phyloP scores from a whole-genome alignment of 192 early-diverging fungal species.

The Podila epicladia region DNA sequence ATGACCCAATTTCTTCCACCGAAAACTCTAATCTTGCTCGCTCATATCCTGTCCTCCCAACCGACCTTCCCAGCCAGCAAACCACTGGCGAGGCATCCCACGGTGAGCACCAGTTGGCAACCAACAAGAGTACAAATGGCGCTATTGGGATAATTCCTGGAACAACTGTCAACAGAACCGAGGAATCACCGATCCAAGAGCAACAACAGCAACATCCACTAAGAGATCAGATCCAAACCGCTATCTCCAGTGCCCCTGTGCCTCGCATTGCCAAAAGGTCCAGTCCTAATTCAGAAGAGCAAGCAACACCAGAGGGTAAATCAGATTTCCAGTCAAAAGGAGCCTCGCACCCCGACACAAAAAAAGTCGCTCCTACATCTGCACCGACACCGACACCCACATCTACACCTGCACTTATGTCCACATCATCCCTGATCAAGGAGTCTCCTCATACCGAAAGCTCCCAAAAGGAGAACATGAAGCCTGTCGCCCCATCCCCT shows the following conservation, averaged over 20 bases:
- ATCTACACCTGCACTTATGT: no score
- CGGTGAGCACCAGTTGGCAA: background rate
- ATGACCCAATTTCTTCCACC: conserved; percentile 33
- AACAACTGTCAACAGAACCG: no score
- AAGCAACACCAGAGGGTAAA: background rate
- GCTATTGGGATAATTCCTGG: no score
- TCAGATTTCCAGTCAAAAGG: no score
- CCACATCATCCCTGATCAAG: no score
- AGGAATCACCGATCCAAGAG: no score
- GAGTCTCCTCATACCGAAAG: background rate
- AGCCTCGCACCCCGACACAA: no score
- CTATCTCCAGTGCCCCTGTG: background rate
- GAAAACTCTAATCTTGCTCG: conserved; percentile 28
- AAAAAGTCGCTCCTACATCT: background rate
- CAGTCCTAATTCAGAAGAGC: background rate
- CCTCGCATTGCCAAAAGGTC: background rate
- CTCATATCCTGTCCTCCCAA: conserved; percentile 12
- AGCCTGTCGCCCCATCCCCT: background rate
- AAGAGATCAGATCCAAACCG: background rate
- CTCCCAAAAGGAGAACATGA: background rate
- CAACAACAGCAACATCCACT: no score
- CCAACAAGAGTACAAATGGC: no score
- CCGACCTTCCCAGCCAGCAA: conserved; percentile 4
- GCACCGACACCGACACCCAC: background rate
- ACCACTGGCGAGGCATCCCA: conserved; percentile 10